A percentile compares a stretch with the other conserved stretches of the same genome.
These are phyloP conservation scores for Lithospermum erythrorhizon DNA, from an alignment of 257 asterid genomes.

Conservation along the genomic window DNA sequence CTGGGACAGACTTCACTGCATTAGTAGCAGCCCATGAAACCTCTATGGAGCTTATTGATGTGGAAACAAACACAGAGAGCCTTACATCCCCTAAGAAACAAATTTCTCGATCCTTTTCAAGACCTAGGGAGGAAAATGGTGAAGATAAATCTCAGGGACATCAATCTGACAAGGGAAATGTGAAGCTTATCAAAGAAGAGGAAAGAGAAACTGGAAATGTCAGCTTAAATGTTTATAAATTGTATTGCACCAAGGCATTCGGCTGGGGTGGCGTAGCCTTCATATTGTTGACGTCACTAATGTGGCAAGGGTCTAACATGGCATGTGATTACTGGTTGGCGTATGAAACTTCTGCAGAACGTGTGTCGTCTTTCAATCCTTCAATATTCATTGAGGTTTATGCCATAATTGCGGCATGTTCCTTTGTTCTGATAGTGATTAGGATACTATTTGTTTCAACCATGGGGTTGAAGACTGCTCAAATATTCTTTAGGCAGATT, in stretches of 20 bases:
- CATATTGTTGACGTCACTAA: conserved; percentile 33
- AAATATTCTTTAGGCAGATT: conserved; percentile 71
- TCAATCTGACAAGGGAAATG: conserved; percentile 25
- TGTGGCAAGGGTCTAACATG: conserved; percentile 81
- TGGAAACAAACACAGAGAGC: conserved; percentile 37
- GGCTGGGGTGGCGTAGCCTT: conserved; percentile 72
- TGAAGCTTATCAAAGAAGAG: conserved; percentile 86
- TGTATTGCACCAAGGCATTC: conserved; percentile 63
- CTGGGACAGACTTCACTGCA: conserved; percentile 62
- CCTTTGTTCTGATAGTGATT: conserved; percentile 29
- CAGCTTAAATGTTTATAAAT: conserved; percentile 60
- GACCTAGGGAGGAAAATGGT: conserved; percentile 39
- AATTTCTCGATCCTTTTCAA: conserved; percentile 28
- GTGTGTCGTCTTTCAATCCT: conserved; percentile 47
- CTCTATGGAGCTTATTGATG: conserved; percentile 86
- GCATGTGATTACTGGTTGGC: conserved; percentile 87
- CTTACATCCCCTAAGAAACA: conserved; percentile 21
- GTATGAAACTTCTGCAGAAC: conserved; percentile 61
- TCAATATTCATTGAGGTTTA: conserved; percentile 58
- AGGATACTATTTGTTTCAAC: conserved; percentile 39
- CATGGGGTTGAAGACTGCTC: conserved; percentile 90
- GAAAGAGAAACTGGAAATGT: conserved; percentile 83
- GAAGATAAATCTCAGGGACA: conserved; percentile 30
- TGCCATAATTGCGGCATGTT: conserved; percentile 35
- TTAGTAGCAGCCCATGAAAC: conserved; percentile 87